Percentiles rank a stretch among this genome's conserved stretches.
These are phyloP conservation scores for Fagus sylvatica DNA, from an alignment of 306 rosid species.

Conservation along the genomic window DNA sequence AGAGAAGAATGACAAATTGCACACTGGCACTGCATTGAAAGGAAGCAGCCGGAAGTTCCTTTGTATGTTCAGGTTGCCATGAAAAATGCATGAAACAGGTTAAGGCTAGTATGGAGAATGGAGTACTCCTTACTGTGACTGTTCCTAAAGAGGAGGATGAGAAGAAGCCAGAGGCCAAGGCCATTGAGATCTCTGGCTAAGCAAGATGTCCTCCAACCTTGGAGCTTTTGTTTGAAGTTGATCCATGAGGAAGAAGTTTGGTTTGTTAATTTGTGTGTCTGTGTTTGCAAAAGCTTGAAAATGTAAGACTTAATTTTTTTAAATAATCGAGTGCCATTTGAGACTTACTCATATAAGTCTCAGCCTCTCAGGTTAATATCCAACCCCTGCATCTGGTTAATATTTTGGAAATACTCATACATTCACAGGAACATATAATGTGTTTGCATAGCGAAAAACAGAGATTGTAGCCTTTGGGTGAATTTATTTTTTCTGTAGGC, in stretches of 20 bases:
- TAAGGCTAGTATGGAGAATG: constrained; percentile 23
- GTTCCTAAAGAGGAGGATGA: constrained; percentile 13
- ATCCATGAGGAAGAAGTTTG: not conserved
- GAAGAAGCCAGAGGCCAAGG: constrained; percentile 20
- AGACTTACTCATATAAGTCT: not conserved
- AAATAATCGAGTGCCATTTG: not conserved
- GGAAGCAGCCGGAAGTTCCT: constrained; percentile 19
- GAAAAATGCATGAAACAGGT: constrained; percentile 23
- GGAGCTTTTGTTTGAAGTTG: not conserved
- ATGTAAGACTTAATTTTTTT: not conserved
- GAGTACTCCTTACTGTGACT: constrained; percentile 14
- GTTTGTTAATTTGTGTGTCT: not conserved
- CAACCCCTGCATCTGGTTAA: not conserved
- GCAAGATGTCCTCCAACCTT: not conserved
- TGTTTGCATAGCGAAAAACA: no score
- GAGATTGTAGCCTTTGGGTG: not conserved
- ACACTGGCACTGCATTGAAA: constrained; percentile 10
- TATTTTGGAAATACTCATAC: not conserved
- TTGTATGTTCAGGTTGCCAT: constrained; percentile 22
- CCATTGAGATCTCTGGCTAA: constrained; percentile 11
- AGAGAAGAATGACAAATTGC: constrained; percentile 18
- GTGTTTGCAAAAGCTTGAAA: not conserved
- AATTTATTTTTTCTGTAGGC: not conserved
- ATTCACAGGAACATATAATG: not conserved
- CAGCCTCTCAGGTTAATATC: not conserved